Base-by-base conservation (phyloP, 495 filamentous ascomycete genomes). In the Talaromyces wortmannii region DNA sequence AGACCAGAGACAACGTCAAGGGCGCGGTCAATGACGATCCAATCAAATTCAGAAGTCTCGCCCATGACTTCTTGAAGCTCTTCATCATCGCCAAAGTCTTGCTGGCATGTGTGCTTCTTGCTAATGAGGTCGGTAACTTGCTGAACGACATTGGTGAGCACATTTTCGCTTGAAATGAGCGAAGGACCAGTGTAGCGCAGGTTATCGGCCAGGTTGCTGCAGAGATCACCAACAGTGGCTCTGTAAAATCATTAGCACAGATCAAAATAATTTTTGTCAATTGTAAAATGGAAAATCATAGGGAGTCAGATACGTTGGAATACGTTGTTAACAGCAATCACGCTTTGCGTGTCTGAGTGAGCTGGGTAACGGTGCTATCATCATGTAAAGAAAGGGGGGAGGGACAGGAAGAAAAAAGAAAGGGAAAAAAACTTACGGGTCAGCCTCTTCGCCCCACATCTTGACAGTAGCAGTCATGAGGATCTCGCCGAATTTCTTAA, bases 341-440 rank as follows among this genome's bases (percentile, higher is more conserved):
- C 88, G 83, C 74, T 65, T 74, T 63, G 76, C 76, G 88, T 83
- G 82, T 97, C 86, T 87, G 87, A 96, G 92, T 96, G 92, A 97
- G 91, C 91, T 97, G 91, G 91, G 92, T 92, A 94, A 89, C 90
- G 89, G 71, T 71, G 72, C 71, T 73, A 57, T 96, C 90, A 96
- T 97, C 91, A 92, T 91, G 68, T 61, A 63, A 68, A 60, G 48
- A 36, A 65, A 63, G 15, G 55, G 31, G 40, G 11, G 6, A 16
- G 55, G 31, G 40, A 12, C 6, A 58, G 30, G 57, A 57, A 54
- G 53, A 33, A 50, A n/a, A 43, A 46, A 50, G 47, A 45, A 55
- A 32, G 50, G 33, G 31, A 66, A 23, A 50, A 16, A 61, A 60
- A 85, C 86, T 61, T 87, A 96, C 94, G 91, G 85, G 71, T 97